Percentiles rank a stretch among this genome's conserved stretches.
Evolutionary conservation across 441 rosid genomes (phyloP).

Genomic region (Adansonia rubrostipa): DNA sequence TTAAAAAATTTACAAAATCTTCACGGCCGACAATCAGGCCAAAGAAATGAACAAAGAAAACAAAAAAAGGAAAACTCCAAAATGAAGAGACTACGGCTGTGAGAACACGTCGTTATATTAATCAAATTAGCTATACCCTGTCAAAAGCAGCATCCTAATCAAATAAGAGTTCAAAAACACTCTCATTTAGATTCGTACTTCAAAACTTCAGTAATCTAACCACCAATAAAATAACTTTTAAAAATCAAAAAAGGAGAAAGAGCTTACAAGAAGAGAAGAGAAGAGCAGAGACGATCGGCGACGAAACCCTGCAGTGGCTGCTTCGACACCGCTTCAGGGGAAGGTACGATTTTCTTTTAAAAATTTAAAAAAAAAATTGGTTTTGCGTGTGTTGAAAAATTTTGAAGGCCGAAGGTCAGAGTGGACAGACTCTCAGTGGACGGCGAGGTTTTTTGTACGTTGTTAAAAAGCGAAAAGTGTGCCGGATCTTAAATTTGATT

Average conservation of each 20-base stretch:
- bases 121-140: background rate
- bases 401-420: constrained; percentile 8
- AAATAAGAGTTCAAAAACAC: background rate
- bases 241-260: constrained; percentile 19
- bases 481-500: constrained; percentile 18
- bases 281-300: background rate
- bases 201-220: background rate
- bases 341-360: background rate
- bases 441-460: constrained; percentile 35
- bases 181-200: background rate
- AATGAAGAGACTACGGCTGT: background rate
- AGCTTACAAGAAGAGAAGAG: constrained; percentile 35
- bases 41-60: background rate
- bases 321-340: constrained; percentile 33
- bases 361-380: background rate
- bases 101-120: background rate
- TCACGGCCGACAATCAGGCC: too few species aligned
- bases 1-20: background rate
- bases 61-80: background rate
- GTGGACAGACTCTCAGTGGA: background rate
- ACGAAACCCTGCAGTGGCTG: background rate
- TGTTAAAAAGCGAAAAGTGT: constrained; percentile 8
- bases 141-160: background rate
- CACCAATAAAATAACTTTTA: background rate
- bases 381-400: background rate